Evolutionary conservation across 164 flowering plant species (phyloP).

Genomic region (Chimonanthus praecox): DNA sequence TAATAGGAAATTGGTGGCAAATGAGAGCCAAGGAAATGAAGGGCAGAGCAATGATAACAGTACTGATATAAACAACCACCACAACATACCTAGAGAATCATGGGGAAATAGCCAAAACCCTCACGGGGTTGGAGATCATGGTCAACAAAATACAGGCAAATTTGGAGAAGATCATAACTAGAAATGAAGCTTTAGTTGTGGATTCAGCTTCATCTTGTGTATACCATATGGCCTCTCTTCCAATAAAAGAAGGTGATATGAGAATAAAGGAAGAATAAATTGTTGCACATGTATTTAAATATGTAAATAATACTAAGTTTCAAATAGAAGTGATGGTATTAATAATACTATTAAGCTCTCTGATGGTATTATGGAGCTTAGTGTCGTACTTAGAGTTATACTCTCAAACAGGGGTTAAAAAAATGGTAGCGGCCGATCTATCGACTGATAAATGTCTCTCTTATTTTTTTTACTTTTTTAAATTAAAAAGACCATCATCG

Average conservation of each 20-base stretch:
- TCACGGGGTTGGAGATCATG: neutral
- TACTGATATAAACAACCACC: neutral
- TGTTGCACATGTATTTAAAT: neutral
- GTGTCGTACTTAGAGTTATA: too few relatives aligned
- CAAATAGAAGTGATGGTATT: neutral
- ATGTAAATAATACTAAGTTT: neutral
- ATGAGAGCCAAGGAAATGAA: neutral
- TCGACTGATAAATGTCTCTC: too few relatives aligned
- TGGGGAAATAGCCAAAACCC: neutral
- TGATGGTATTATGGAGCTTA: too few relatives aligned
- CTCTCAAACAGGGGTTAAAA: too few relatives aligned
- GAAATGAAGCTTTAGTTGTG: neutral
- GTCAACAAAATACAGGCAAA: neutral
- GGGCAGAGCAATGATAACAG: neutral
- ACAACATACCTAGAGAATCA: neutral
- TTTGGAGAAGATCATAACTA: neutral
- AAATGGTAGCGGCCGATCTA: too few relatives aligned
- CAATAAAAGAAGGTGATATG: neutral
- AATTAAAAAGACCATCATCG: too few relatives aligned
- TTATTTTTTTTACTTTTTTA: too few relatives aligned
- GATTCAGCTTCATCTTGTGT: neutral
- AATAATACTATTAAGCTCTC: too few relatives aligned
- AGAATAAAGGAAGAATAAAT: neutral
- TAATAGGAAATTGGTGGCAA: neutral
- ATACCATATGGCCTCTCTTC: too few relatives aligned